Evolutionary conservation across 2,329 filamentous ascomycete genomes (phyloP).

Genomic region (Cryphonectria carpinicola): DNA sequence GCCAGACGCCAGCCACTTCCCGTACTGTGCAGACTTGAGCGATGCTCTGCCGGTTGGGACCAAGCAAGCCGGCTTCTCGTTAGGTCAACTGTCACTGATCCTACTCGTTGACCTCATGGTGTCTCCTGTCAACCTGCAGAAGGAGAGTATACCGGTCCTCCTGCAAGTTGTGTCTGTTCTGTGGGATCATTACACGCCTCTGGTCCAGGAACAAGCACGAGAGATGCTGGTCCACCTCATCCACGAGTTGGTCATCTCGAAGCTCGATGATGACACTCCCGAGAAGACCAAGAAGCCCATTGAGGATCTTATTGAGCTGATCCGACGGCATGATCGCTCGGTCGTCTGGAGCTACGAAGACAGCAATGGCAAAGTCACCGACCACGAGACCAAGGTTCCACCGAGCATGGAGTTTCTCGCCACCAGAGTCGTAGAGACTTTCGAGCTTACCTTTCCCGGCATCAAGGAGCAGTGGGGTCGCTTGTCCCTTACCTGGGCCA

Average conservation of each 20-base stretch:
- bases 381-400: slow-evolving; percentile 79
- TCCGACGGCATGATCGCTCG: slow-evolving; percentile 80
- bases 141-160: slow-evolving; percentile 81
- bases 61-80: slow-evolving; percentile 89
- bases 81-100: slow-evolving; percentile 91
- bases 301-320: slow-evolving; percentile 84
- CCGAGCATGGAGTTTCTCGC: slow-evolving; percentile 86
- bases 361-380: slow-evolving; percentile 77
- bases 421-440: slow-evolving; percentile 79
- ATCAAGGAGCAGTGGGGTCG: slow-evolving; percentile 92
- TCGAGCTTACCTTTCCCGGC: slow-evolving; percentile 80
- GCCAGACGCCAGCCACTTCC: slow-evolving; percentile 73
- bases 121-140: slow-evolving; percentile 78
- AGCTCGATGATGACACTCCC: slow-evolving; percentile 71
- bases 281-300: slow-evolving; percentile 70
- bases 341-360: slow-evolving; percentile 97
- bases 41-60: slow-evolving; percentile 82
- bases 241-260: slow-evolving; percentile 86
- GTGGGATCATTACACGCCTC: slow-evolving; percentile 95
- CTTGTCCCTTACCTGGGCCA: slow-evolving; percentile 91
- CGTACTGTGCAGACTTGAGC: slow-evolving; percentile 86
- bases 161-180: slow-evolving; percentile 90
- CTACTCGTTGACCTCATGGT: slow-evolving; percentile 96
- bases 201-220: slow-evolving; percentile 94
- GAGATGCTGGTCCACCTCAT: slow-evolving; percentile 99